Percentiles rank a stretch among this genome's conserved stretches.
These are phyloP conservation scores for Jackrogersella multiformis DNA, from an alignment of 495 filamentous ascomycete genomes.

Conservation along the genomic window DNA sequence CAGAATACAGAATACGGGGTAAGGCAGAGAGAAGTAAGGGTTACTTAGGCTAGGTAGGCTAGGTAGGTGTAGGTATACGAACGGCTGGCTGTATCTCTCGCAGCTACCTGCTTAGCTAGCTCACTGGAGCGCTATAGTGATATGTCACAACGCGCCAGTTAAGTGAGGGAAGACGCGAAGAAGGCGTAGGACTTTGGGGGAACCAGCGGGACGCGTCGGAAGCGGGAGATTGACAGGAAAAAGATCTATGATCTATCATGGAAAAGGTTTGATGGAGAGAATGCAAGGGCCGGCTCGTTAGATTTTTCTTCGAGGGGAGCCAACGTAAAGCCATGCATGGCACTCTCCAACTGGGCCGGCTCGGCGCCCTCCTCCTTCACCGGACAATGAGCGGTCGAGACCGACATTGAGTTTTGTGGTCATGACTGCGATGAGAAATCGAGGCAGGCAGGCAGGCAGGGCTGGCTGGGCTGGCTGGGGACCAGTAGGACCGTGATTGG, in stretches of 20 bases:
- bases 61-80: no score
- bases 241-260: constrained; percentile 36
- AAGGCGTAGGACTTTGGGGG: constrained; percentile 24
- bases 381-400: constrained; percentile 43
- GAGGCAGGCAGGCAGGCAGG: no score
- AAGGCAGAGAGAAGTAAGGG: no score
- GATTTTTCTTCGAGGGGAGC: constrained; percentile 29
- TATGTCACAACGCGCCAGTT: constrained; percentile 32
- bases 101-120: no score
- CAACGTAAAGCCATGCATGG: constrained; percentile 37
- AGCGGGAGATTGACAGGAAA: constrained; percentile 41
- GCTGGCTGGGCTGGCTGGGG: no score
- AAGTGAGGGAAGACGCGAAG: constrained; percentile 26
- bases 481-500: constrained; percentile 43
- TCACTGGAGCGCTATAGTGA: constrained; percentile 40
- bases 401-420: constrained; percentile 36
- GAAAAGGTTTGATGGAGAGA: constrained; percentile 36
- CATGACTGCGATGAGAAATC: constrained; percentile 41
- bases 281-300: constrained; percentile 39
- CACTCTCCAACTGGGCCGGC: constrained; percentile 36
- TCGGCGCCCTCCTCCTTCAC: constrained; percentile 36
- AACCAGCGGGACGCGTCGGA: constrained; percentile 39
- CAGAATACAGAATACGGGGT: no score
- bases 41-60: no score
- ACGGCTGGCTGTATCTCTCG: no score